phyloP scores from a whole-genome alignment of 352 stramenopile species.

The Phytophthora ramorum region DNA sequence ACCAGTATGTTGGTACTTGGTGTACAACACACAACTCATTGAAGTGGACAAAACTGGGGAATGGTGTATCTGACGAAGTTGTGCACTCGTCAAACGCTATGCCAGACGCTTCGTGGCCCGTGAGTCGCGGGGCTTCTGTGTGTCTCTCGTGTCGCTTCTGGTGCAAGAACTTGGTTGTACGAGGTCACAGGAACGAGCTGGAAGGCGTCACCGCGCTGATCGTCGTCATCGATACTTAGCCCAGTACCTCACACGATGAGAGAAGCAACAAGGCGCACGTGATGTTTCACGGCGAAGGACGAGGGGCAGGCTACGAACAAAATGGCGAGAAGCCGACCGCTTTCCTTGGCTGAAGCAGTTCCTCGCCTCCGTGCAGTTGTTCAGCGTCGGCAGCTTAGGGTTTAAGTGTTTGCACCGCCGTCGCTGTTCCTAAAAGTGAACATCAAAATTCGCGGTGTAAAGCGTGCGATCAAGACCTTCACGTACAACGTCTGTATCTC shows the following conservation, averaged over 20 bases:
- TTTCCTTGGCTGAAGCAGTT: slow-evolving; percentile 33
- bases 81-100: no score
- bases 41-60: no score
- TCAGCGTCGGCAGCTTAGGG: slow-evolving; percentile 42
- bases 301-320: slow-evolving; percentile 24
- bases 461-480: slow-evolving; percentile 50
- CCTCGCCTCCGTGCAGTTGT: slow-evolving; percentile 40
- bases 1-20: no score
- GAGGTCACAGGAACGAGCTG: slow-evolving; percentile 15
- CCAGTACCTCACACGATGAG: slow-evolving; percentile 17
- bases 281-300: slow-evolving; percentile 38
- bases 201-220: slow-evolving; percentile 38
- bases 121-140: no score
- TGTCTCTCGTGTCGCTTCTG: no score
- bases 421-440: slow-evolving; percentile 8
- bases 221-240: slow-evolving; percentile 39
- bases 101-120: no score
- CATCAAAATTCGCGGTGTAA: slow-evolving; percentile 48
- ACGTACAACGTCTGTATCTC: slow-evolving; percentile 54
- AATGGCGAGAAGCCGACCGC: slow-evolving; percentile 29
- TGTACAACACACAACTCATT: no score
- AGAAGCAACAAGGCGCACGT: slow-evolving; percentile 12
- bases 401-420: slow-evolving; percentile 38
- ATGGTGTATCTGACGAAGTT: no score
- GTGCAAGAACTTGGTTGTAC: no score